These are phyloP conservation scores for Colletotrichum lentis DNA, from an alignment of 2,329 filamentous ascomycete species.

Conservation along the genomic window DNA sequence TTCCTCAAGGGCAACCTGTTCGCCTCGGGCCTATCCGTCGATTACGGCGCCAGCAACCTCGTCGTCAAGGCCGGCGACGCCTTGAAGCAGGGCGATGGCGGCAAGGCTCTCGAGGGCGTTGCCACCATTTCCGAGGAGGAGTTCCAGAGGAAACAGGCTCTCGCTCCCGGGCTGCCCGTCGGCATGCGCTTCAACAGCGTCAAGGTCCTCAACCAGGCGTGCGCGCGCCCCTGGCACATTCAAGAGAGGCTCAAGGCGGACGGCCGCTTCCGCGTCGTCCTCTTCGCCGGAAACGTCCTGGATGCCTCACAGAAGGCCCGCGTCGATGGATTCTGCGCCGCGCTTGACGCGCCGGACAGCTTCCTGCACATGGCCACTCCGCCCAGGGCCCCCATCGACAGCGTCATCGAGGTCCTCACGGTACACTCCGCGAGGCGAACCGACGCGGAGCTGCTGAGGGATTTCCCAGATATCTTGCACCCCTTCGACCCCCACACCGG, in stretches of 20 bases:
- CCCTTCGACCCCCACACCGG: conserved; percentile 57
- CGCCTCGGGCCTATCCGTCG: conserved; percentile 57
- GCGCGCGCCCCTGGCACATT: conserved; percentile 65
- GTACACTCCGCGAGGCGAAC: conserved; percentile 63
- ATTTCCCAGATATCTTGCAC: conserved; percentile 60
- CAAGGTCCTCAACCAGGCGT: conserved; percentile 67
- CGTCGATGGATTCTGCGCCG: conserved; percentile 57
- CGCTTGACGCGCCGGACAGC: conserved; percentile 44
- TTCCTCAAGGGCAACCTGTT: conserved; percentile 69
- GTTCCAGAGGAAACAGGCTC: conserved; percentile 37
- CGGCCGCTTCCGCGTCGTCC: conserved; percentile 65
- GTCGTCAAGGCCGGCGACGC: conserved; percentile 61
- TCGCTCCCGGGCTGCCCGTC: conserved; percentile 56
- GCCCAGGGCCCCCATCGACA: conserved; percentile 38
- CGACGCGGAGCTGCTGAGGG: conserved; percentile 57
- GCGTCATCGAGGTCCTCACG: conserved; percentile 61
- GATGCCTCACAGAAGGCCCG: conserved; percentile 52
- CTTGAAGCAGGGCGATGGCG: conserved; percentile 56
- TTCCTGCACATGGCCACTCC: conserved; percentile 46
- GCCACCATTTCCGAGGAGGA: conserved; percentile 44
- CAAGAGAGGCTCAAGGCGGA: conserved; percentile 64
- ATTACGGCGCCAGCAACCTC: conserved; percentile 65
- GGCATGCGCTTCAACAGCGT: conserved; percentile 67
- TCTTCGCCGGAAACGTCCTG: conserved; percentile 69
- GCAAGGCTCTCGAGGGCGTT: conserved; percentile 44